A percentile compares a stretch with the other conserved stretches of the same genome.
Evolutionary conservation across 2,329 filamentous ascomycete species (phyloP).

Genomic region (Leptographium lundbergii): DNA sequence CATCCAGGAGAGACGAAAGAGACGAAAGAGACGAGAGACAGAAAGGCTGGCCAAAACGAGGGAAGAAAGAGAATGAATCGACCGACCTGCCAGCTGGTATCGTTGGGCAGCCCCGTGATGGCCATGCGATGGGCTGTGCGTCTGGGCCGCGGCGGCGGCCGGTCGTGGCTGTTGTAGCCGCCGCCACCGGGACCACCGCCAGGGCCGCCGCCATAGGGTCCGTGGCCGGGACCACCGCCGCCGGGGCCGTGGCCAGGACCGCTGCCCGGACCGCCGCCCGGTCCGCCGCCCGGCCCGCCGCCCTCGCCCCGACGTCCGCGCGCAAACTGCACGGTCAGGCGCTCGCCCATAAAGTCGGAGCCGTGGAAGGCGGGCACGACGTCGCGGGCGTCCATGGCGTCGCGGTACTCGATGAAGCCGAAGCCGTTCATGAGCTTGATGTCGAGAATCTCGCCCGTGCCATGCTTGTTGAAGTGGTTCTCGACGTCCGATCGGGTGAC

Average conservation of each 20-base stretch:
- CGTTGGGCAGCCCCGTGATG: constrained; percentile 88
- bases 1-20: neutral
- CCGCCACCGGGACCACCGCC: neutral
- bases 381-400: constrained; percentile 94
- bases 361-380: constrained; percentile 80
- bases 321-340: constrained; percentile 95
- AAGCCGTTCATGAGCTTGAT: constrained; percentile 99
- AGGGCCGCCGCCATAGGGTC: constrained; percentile 19
- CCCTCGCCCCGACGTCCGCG: constrained; percentile 53
- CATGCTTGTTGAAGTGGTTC: constrained; percentile 88
- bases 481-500: constrained; percentile 96
- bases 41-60: neutral
- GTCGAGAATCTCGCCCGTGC: constrained; percentile 93
- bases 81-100: constrained; percentile 99
- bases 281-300: neutral
- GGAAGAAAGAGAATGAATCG: neutral
- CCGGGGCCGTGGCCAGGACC: neutral
- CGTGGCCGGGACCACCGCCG: neutral
- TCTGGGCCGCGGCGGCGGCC: constrained; percentile 60
- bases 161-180: constrained; percentile 39
- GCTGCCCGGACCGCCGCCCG: neutral
- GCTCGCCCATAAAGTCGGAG: constrained; percentile 95
- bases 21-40: neutral
- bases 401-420: constrained; percentile 98
- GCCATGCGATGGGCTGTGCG: constrained; percentile 95